These are phyloP conservation scores for Polyplosphaeria fusca DNA, from an alignment of 495 filamentous ascomycete genomes.

Conservation along the genomic window DNA sequence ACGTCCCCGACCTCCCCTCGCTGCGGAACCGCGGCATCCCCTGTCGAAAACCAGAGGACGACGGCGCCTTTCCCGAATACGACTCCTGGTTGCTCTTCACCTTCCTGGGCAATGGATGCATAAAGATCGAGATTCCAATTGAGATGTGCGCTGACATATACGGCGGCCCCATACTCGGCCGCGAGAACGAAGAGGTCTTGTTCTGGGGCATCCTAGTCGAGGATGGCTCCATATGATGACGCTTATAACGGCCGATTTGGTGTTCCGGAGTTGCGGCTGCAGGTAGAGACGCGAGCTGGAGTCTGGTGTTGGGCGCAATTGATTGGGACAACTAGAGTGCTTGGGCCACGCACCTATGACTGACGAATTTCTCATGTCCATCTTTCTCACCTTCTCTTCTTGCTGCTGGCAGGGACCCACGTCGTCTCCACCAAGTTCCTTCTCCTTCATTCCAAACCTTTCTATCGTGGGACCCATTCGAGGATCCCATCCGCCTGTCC, in stretches of 20 bases:
- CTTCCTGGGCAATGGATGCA: conserved; percentile 17
- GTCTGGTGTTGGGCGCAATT: conserved; percentile 23
- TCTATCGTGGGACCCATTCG: too few relatives aligned
- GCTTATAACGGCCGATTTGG: not conserved
- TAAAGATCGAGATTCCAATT: conserved; percentile 25
- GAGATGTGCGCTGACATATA: conserved; percentile 29
- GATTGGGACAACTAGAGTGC: conserved; percentile 18
- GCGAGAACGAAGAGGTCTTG: conserved; percentile 26
- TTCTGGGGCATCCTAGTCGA: conserved; percentile 28
- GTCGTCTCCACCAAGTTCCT: not conserved
- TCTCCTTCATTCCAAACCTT: too few relatives aligned
- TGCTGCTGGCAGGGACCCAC: not conserved
- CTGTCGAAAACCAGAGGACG: conserved; percentile 14
- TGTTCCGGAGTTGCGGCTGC: not conserved
- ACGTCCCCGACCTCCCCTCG: conserved; percentile 11
- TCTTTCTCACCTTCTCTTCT: conserved; percentile 40
- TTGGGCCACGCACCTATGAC: conserved; percentile 16
- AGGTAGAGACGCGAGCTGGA: not conserved
- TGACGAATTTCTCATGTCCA: conserved; percentile 20
- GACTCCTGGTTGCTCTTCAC: conserved; percentile 31
- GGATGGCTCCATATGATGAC: not conserved
- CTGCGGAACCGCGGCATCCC: conserved; percentile 23
- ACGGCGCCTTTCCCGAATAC: conserved; percentile 19
- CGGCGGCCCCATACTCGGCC: conserved; percentile 10
- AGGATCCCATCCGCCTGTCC: too few relatives aligned